Conservation (phyloP, 805 yeast genomes). For the Lachancea quebecensis region DNA sequence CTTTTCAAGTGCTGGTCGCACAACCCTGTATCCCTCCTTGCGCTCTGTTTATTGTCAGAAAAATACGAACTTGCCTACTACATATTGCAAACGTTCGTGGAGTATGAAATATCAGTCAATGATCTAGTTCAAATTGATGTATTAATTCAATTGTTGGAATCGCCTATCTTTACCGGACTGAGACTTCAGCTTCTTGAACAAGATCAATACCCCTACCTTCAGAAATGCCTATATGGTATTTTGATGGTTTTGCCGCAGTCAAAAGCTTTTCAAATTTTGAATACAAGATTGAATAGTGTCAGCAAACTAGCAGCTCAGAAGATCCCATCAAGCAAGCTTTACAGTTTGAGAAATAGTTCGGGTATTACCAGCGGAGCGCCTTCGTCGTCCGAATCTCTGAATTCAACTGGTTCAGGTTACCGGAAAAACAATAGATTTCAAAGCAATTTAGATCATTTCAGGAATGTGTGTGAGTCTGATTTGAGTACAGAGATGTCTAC, state of each 20-base stretch:
- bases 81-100: constrained; percentile 74
- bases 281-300: constrained; percentile 55
- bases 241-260: constrained; percentile 94
- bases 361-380: not conserved
- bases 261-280: constrained; percentile 74
- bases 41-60: constrained; percentile 78
- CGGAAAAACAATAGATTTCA: constrained; percentile 23
- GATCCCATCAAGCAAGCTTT: constrained; percentile 1
- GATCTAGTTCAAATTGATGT: constrained; percentile 82
- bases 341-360: not conserved
- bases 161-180: constrained; percentile 83
- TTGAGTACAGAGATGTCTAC: constrained; percentile 7
- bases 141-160: constrained; percentile 81
- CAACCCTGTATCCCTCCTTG: constrained; percentile 80
- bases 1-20: constrained; percentile 88
- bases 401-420: constrained; percentile 19
- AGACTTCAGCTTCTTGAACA: constrained; percentile 88
- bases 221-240: constrained; percentile 84
- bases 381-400: constrained; percentile 1
- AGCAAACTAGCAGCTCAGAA: constrained; percentile 25
- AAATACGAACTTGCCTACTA: constrained; percentile 81
- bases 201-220: constrained; percentile 67
- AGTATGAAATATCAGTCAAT: constrained; percentile 65
- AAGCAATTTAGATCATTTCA: constrained; percentile 28
- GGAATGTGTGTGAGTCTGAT: constrained; percentile 18